These are phyloP conservation scores for Calocera cornea DNA, from an alignment of 768 basidiomycete genomes.

Conservation along the genomic window DNA sequence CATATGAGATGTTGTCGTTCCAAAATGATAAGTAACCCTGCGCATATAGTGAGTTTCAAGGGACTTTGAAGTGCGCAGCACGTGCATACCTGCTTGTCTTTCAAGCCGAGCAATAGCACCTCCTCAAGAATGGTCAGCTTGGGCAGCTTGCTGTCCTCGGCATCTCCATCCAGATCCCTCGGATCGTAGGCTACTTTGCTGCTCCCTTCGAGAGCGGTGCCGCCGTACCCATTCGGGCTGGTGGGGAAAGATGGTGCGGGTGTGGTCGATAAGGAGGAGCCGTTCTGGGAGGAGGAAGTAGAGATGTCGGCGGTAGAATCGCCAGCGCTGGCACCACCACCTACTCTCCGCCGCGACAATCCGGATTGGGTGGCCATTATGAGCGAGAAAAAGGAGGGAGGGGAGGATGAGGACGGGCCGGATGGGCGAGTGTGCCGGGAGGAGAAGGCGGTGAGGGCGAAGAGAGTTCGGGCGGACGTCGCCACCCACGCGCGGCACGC, in stretches of 20 bases:
- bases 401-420: conserved; percentile 8
- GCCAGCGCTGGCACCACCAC: conserved; percentile 5
- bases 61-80: conserved; percentile 6
- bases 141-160: conserved; percentile 60
- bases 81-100: conserved; percentile 78
- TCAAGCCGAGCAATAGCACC: conserved; percentile 80
- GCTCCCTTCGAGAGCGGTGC: conserved; percentile 74
- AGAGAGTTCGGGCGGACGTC: conserved; percentile 15
- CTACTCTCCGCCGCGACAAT: conserved; percentile 23
- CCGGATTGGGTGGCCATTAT: conserved; percentile 22
- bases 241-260: conserved; percentile 7
- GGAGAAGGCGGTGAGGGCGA: conserved; percentile 10
- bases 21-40: conserved; percentile 94
- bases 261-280: conserved; percentile 4
- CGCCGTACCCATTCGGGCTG: conserved; percentile 18
- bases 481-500: conserved; percentile 1
- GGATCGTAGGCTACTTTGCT: conserved; percentile 89
- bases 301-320: conserved; percentile 7
- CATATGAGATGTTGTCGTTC: conserved; percentile 99
- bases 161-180: conserved; percentile 56
- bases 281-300: conserved; percentile 11
- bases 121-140: conserved; percentile 93
- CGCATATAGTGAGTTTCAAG: neutral
- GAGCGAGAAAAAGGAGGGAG: conserved; percentile 2
- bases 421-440: neutral